These are phyloP conservation scores for Phaeotremella fagi DNA, from an alignment of 768 basidiomycete genomes.

Conservation along the genomic window DNA sequence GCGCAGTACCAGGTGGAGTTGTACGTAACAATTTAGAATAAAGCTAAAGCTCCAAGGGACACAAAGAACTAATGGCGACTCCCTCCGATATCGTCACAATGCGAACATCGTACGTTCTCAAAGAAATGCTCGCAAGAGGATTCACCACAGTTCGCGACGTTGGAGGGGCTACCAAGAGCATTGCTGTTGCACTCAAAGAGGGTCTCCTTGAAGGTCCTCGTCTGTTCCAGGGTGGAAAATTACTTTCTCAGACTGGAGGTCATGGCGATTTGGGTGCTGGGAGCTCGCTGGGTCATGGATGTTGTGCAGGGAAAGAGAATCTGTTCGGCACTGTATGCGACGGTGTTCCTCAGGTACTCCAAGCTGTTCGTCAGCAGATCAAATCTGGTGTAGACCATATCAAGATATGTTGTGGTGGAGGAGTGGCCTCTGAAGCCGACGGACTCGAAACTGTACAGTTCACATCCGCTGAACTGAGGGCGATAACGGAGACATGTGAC, in stretches of 20 bases:
- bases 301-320: conserved; percentile 46
- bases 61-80: conserved; percentile 48
- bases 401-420: conserved; percentile 47
- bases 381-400: conserved; percentile 52
- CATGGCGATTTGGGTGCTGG: conserved; percentile 50
- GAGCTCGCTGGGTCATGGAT: conserved; percentile 17
- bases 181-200: conserved; percentile 50
- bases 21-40: conserved; percentile 13
- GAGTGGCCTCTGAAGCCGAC: conserved; percentile 53
- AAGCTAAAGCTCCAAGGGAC: conserved; percentile 1
- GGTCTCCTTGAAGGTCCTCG: conserved; percentile 50
- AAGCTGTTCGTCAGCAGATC: conserved; percentile 50
- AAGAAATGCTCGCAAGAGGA: conserved; percentile 50
- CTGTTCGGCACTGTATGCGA: conserved; percentile 48
- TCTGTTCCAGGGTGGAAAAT: conserved; percentile 51
- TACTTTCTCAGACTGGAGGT: conserved; percentile 52
- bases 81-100: conserved; percentile 47
- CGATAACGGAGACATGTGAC: conserved; percentile 51
- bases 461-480: conserved; percentile 52
- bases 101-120: conserved; percentile 48
- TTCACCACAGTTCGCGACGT: conserved; percentile 53
- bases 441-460: conserved; percentile 53
- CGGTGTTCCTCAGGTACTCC: conserved; percentile 51
- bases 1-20: conserved; percentile 50
- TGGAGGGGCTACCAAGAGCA: conserved; percentile 51